These are phyloP conservation scores for Teratosphaeria epicoccoides DNA, from an alignment of 2,329 filamentous ascomycete genomes.

Conservation along the genomic window DNA sequence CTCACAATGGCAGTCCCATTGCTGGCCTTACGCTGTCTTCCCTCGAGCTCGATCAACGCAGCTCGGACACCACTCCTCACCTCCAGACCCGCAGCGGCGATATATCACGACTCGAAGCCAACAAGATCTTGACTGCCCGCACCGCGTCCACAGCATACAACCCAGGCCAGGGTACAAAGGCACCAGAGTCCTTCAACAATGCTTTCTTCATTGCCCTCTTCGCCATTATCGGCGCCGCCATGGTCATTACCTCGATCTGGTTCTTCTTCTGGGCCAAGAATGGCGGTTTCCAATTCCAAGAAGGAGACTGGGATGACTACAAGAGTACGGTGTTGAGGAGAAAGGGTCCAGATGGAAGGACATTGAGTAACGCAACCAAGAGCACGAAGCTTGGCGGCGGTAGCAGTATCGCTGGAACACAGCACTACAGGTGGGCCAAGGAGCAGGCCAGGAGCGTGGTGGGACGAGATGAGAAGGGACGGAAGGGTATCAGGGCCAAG, in stretches of 20 bases:
- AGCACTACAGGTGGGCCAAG: conserved; percentile 37
- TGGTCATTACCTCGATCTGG: conserved; percentile 73
- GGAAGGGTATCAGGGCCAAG: conserved; percentile 27
- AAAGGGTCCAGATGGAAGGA: conserved; percentile 78
- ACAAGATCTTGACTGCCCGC: conserved; percentile 1
- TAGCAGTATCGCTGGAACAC: conserved; percentile 60
- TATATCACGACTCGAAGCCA: neutral
- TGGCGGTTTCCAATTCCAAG: conserved; percentile 77
- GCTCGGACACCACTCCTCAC: neutral
- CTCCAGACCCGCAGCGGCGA: neutral
- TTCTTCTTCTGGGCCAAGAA: conserved; percentile 99
- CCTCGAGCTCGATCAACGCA: conserved; percentile 19
- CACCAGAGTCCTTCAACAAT: conserved; percentile 34
- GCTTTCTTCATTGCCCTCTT: conserved; percentile 72
- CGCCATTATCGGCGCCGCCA: conserved; percentile 65
- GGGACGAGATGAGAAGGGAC: conserved; percentile 36
- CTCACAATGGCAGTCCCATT: conserved; percentile 9
- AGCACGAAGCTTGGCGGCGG: conserved; percentile 80
- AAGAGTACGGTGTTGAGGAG: conserved; percentile 86
- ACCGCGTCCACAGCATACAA: neutral
- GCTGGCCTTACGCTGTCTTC: conserved; percentile 21
- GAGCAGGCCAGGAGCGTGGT: conserved; percentile 28
- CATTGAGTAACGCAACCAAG: conserved; percentile 70
- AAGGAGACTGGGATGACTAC: conserved; percentile 96
- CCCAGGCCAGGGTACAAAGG: conserved; percentile 25